These are phyloP conservation scores for Alternaria sp. DNA, from an alignment of 2,329 filamentous ascomycete genomes.

Conservation along the genomic window DNA sequence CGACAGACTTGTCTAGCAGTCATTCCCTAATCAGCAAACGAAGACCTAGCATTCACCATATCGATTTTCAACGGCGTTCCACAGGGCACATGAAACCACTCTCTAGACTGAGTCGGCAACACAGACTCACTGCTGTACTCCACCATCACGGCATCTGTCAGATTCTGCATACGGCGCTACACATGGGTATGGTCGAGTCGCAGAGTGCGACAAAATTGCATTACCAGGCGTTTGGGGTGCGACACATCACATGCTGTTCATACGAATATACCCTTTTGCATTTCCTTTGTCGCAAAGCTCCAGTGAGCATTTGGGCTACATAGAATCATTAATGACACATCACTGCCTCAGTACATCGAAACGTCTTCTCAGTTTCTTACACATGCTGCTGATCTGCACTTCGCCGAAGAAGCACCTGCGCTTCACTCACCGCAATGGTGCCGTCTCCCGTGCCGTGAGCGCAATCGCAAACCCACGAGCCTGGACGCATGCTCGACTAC, in stretches of 20 bases:
- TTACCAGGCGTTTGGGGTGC: constrained; percentile 4
- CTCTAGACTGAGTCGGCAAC: constrained; percentile 3
- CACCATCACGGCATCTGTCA: constrained; percentile 3
- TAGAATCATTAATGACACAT: constrained; percentile 8
- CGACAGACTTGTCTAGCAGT: neutral
- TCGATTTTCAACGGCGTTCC: neutral
- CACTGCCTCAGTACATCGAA: neutral
- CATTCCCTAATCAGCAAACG: neutral
- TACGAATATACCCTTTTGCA: constrained; percentile 15
- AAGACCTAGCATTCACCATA: neutral
- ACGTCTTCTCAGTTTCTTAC: neutral
- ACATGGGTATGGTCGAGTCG: constrained; percentile 5
- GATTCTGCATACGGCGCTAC: constrained; percentile 13
- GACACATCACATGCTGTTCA: neutral
- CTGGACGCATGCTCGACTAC: neutral
- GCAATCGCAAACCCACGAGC: neutral
- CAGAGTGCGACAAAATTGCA: constrained; percentile 7
- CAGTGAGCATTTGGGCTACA: neutral
- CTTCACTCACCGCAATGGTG: neutral
- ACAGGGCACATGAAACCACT: neutral
- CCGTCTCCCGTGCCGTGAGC: neutral
- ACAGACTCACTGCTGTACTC: constrained; percentile 8
- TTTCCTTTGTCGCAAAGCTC: constrained; percentile 6
- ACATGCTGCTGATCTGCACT: neutral
- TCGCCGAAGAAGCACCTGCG: neutral